These are phyloP conservation scores for Calonectria pseudoreteaudii DNA, from an alignment of 2,329 filamentous ascomycete genomes.

Conservation along the genomic window DNA sequence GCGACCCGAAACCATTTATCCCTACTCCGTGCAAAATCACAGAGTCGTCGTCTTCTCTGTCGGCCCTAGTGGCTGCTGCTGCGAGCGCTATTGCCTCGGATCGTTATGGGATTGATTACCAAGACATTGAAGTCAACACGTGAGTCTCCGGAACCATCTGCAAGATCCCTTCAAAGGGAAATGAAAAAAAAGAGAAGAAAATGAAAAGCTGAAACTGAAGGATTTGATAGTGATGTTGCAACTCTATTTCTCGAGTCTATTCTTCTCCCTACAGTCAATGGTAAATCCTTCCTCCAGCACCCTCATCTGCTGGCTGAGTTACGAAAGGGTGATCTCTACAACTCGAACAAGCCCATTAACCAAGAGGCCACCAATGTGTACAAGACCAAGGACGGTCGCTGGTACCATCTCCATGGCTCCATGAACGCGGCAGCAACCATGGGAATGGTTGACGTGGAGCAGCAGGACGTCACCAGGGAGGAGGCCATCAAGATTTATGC, in stretches of 20 bases:
- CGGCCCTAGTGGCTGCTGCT: slow-evolving; percentile 20
- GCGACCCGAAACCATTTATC: slow-evolving; percentile 24
- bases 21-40: slow-evolving; percentile 29
- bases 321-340: slow-evolving; percentile 18
- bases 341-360: slow-evolving; percentile 41
- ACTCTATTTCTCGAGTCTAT: slow-evolving; percentile 35
- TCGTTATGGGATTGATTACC: slow-evolving; percentile 25
- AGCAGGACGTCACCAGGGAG: slow-evolving; percentile 41
- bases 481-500: slow-evolving; percentile 43
- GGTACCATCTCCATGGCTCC: slow-evolving; percentile 51
- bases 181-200: no score
- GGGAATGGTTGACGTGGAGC: slow-evolving; percentile 46
- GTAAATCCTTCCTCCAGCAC: slow-evolving; percentile 26
- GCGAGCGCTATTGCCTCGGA: slow-evolving; percentile 23
- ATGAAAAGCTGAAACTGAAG: not conserved
- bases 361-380: slow-evolving; percentile 50
- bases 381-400: slow-evolving; percentile 48
- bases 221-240: slow-evolving; percentile 18
- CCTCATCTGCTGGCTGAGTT: slow-evolving; percentile 26
- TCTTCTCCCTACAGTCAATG: slow-evolving; percentile 28
- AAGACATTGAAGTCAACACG: slow-evolving; percentile 27
- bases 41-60: slow-evolving; percentile 20
- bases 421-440: slow-evolving; percentile 45
- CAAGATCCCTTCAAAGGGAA: not conserved
- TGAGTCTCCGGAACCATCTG: not conserved